Conservation (phyloP, 225 moss, liverwort and hornwort species). For the Rhytidiadelphus loreus region DNA sequence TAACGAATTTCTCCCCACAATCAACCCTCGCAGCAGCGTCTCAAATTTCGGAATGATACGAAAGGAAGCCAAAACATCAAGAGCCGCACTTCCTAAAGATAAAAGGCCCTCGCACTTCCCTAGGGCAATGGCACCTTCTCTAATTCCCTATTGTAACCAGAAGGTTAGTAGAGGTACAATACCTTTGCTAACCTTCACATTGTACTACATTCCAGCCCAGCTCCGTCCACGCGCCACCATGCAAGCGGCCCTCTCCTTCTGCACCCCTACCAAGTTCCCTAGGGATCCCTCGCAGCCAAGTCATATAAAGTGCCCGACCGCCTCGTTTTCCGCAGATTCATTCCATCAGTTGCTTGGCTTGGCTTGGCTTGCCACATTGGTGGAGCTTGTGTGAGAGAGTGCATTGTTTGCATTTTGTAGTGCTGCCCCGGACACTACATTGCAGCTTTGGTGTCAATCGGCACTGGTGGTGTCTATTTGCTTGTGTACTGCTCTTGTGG, state of each 20-base stretch:
- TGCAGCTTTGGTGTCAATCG: neutral
- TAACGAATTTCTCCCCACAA: neutral
- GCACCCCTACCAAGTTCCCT: neutral
- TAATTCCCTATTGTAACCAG: neutral
- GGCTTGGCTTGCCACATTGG: neutral
- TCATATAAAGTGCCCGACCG: neutral
- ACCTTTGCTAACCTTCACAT: neutral
- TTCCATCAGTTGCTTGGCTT: neutral
- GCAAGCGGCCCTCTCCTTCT: neutral
- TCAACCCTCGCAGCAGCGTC: neutral
- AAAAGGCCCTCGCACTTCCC: neutral
- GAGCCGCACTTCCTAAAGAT: neutral
- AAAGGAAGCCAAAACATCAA: neutral
- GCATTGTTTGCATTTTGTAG: neutral
- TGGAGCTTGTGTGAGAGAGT: neutral
- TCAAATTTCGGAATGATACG: neutral
- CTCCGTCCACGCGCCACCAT: neutral
- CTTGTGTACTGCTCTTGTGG: neutral
- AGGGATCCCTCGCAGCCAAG: constrained; percentile 8
- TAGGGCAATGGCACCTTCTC: neutral
- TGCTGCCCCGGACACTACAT: neutral
- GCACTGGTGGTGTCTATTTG: neutral
- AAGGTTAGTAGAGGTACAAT: neutral
- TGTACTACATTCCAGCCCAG: neutral
- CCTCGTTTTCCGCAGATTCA: neutral